Base-by-base conservation (phyloP, 1,284 basidiomycete species). In the Puccinia novopanici region DNA sequence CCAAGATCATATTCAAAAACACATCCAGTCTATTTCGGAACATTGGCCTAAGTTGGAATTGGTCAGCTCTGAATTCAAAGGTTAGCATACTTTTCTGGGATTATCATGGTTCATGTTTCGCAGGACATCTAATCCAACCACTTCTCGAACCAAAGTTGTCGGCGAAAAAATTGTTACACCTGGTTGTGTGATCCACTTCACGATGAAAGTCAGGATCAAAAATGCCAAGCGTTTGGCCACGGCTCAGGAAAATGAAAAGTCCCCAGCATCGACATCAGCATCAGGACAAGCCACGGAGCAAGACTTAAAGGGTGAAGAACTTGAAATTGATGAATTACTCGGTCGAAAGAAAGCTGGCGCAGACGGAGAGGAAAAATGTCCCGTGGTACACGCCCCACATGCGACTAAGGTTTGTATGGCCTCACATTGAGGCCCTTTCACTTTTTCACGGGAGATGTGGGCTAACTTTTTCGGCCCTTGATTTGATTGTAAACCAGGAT, bases 141-240 rank as follows among this genome's bases (percentile, higher is more conserved):
- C 72, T 50, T 42, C 68, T 61, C 54, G 22, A n/a, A 30, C 27
- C 34, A 63, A 82, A 95, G 95, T 98, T 79, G 92, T 93, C 76
- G 97, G 93, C 75, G 97, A 99, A 86, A 91, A 91, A 54, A 87
- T 92, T 63, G 91, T 98, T 45, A 93, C 93, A 0, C 94, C 96
- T 0, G 92, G 92, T 3, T 91, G 96, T 0, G 93, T 98, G 83
- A 93, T 98, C 45, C 91, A 92, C 84, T 90, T 98, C 78, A 89
- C 93, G 30, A 89, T 95, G 86, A 95, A 96, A 86, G 87, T 94
- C 22, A 90, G 92, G 2, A 83, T 95, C 8, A 83, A 82, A 37
- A 84, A 85, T 24, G 82, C 89, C 75, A 88, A 88, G 75, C 89
- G 19, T 15, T 75, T 54, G 55, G 55, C 34, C 50, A 71, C 22